Percentiles rank a stretch among this genome's conserved stretches.
phyloP scores from a whole-genome alignment of 352 stramenopile species.

The Pythium monospermum region DNA sequence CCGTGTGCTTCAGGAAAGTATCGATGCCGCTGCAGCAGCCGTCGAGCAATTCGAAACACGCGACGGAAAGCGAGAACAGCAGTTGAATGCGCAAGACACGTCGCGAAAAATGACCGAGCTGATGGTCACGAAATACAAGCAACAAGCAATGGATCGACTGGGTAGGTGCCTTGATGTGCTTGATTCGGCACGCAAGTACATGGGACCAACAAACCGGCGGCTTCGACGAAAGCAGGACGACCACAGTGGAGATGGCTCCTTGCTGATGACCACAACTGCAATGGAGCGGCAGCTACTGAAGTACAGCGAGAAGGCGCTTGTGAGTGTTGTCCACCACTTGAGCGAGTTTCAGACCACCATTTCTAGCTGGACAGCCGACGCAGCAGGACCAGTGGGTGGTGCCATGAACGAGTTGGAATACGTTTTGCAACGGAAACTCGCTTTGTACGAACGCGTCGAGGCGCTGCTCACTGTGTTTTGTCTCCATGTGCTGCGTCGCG shows the following conservation, averaged over 20 bases:
- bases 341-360: conserved; percentile 5
- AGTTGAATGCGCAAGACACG: not conserved
- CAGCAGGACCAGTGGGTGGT: not conserved
- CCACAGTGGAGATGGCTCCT: not conserved
- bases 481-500: conserved; percentile 38
- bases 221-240: conserved; percentile 7
- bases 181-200: conserved; percentile 18
- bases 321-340: conserved; percentile 7
- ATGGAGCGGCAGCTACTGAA: conserved; percentile 18
- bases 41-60: conserved; percentile 17
- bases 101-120: not conserved
- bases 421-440: conserved; percentile 17
- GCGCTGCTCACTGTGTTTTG: conserved; percentile 49
- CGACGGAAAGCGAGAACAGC: not conserved
- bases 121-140: conserved; percentile 17
- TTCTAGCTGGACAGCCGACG: not conserved
- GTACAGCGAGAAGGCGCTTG: conserved; percentile 9
- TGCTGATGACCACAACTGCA: not conserved
- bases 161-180: conserved; percentile 15
- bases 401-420: conserved; percentile 8
- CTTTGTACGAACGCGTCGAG: conserved; percentile 34
- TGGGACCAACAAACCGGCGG: conserved; percentile 18
- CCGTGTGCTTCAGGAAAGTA: conserved; percentile 15
- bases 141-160: conserved; percentile 11
- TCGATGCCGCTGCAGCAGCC: conserved; percentile 11